These are phyloP conservation scores for Colletotrichum brevisporum DNA, from an alignment of 2,329 filamentous ascomycete genomes.

Conservation along the genomic window DNA sequence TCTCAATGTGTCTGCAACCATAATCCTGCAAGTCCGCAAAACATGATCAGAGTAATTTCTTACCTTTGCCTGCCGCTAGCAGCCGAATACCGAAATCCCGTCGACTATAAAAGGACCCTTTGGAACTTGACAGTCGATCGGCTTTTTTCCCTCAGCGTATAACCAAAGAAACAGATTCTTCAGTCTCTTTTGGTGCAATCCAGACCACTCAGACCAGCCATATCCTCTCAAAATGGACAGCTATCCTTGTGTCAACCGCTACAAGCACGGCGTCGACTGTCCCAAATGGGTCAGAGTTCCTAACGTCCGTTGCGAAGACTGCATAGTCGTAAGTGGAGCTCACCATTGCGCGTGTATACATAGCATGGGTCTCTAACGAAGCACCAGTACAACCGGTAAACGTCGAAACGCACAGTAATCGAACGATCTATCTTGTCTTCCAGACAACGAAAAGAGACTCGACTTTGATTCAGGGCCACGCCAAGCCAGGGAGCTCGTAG, in stretches of 20 bases:
- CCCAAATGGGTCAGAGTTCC: conserved; percentile 35
- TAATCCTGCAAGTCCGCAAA: conserved; percentile 13
- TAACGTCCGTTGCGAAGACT: conserved; percentile 32
- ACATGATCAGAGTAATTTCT: conserved; percentile 1
- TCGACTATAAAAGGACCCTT: conserved; percentile 29
- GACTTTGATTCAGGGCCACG: not conserved
- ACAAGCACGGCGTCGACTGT: conserved; percentile 39
- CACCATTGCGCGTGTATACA: no score
- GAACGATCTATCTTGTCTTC: not conserved
- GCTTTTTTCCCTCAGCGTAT: not conserved
- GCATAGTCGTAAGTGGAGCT: conserved; percentile 28
- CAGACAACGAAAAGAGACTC: not conserved
- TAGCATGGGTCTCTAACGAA: not conserved
- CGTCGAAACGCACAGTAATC: not conserved
- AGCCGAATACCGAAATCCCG: not conserved
- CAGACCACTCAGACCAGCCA: not conserved
- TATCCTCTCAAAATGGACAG: conserved; percentile 25
- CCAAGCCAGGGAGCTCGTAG: not conserved
- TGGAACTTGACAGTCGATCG: not conserved
- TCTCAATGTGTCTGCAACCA: conserved; percentile 1
- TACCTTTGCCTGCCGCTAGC: conserved; percentile 12
- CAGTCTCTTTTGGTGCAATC: not conserved
- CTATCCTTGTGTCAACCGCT: conserved; percentile 38
- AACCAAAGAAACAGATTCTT: conserved; percentile 4
- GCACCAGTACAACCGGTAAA: conserved; percentile 34